These are phyloP conservation scores for Gaeumannomyces sp. DNA, from an alignment of 2,329 filamentous ascomycete genomes.

Conservation along the genomic window DNA sequence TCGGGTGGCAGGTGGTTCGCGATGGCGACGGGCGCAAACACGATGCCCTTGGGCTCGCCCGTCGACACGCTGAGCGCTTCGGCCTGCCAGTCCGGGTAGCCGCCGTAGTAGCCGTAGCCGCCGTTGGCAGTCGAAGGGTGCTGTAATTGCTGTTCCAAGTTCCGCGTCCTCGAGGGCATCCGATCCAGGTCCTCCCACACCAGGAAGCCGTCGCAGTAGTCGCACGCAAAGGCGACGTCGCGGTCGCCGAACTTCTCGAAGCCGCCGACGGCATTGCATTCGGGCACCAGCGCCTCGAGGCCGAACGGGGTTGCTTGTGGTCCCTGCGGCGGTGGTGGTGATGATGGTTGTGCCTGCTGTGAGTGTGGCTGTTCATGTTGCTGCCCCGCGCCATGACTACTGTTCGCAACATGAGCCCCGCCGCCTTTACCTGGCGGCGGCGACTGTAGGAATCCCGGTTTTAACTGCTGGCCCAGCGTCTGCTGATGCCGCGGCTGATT, in stretches of 20 bases:
- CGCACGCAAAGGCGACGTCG: conserved; percentile 53
- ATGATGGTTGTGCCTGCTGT: conserved; percentile 10
- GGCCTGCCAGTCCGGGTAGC: conserved; percentile 46
- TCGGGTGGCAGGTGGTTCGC: conserved; percentile 50
- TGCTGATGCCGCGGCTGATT: neutral
- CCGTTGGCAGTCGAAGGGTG: conserved; percentile 7
- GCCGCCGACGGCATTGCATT: conserved; percentile 46
- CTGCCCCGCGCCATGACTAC: neutral
- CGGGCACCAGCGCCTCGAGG: conserved; percentile 41
- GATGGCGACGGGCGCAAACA: conserved; percentile 52
- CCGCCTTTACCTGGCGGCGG: neutral
- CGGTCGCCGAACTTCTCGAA: conserved; percentile 49
- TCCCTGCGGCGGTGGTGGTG: conserved; percentile 5
- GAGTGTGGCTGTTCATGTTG: conserved; percentile 12
- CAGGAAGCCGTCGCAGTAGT: conserved; percentile 55
- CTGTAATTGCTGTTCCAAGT: conserved; percentile 11
- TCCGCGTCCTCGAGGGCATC: conserved; percentile 39
- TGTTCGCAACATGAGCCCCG: neutral
- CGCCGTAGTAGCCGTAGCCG: conserved; percentile 19
- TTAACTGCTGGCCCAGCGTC: neutral
- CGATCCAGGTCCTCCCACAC: conserved; percentile 50
- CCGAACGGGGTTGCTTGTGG: conserved; percentile 12
- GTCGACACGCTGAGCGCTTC: conserved; percentile 34
- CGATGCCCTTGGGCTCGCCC: conserved; percentile 41
- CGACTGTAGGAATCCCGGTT: neutral